Base-by-base conservation (phyloP, 202 grass and related monocot species). In the Zizania palustris region DNA sequence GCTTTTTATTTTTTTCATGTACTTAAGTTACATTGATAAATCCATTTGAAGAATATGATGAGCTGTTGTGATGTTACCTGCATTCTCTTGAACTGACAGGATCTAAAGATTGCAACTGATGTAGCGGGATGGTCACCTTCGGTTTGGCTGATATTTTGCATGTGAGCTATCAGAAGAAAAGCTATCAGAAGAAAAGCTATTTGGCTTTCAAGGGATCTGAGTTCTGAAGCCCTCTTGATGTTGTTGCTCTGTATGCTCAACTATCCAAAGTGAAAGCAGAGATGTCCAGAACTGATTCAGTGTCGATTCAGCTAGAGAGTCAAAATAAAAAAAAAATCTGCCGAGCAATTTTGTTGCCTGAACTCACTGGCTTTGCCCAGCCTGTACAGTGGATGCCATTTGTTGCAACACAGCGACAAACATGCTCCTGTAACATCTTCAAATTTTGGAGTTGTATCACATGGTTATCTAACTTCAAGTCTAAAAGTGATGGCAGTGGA, bases 21-120 rank as follows among this genome's bases (percentile, higher is more conserved):
- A 56, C 1, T 65, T 60, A 9, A 8, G 16, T 63, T 76, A 55
- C 57, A 49, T 12, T 39, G 50, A 64, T 55, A 18, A 42, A 64
- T 1, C 10, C 42, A 15, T 65, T 59, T 60, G 33, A 46, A 39
- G 35, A 48, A 77, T 65, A 67, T 82, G 55, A 67, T 82, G 55
- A 22, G 56, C 73, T 77, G 41, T 44, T 20, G 1, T 60, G 33
- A 0, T 73, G 61, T 34, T 67, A 37, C 50, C 11, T 44, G n/a
- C 15, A 13, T 33, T 40, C 16, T 77, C 5, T 53, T 55, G 19
- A 67, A 12, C 44, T 56, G 46, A 19, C 28, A 54, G 9, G 37
- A 21, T 67, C 11, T 37, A 71, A 38, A 44, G 8, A 54, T 49
- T 74, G 55, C 9, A 61, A 42, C 41, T 36, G 20, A 71, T 77